Base-by-base conservation (phyloP, 768 basidiomycete species). In the Xerocomellus chrysenteron region DNA sequence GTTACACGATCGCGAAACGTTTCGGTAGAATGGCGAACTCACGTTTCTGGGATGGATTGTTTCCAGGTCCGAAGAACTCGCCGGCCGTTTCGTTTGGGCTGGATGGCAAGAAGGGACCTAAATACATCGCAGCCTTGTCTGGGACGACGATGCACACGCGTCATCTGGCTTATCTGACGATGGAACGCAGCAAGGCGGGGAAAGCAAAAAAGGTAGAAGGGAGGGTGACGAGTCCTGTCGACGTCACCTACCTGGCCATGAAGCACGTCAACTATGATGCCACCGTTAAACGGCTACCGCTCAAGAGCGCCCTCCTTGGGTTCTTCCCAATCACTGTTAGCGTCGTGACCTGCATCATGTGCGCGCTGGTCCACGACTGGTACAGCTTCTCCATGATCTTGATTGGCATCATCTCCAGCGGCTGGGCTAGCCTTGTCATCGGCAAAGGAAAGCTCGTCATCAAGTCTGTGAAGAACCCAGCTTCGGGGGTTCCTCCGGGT, bases 31-130 rank as follows among this genome's bases (percentile, higher is more conserved):
- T 74, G 48, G 73, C 74, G 0, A 61, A 65, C 21, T 63, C 65
- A 4, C 63, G 63, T 9, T 57, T 74, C 41, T 75, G 74, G 74
- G 62, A 67, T 44, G 71, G 68, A 10, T 41, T 75, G 0, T 75
- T 69, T 48, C 74, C 73, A 5, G 68, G 70, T 7, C 39, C 59
- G 5, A 66, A 65, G n/a, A 56, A 60, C 7, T 62, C 68, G 2
- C 69, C 69, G 1, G 62, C 61, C 7, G 26, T 57, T 12, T 51
- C 61, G n/a, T 73, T 75, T 17, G 68, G 62, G 5, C 61, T 74
- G 10, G 72, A 68, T 37, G 73, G 69, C 7, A 55, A 60, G 44
- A 43, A 42, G 5, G 74, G 73, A 0, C 74, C 74, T 32, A 30
- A 52, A n/a, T 74, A 71, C 35, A 47, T 58, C 24, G 71, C 63